phyloP scores from a whole-genome alignment of 2,329 filamentous ascomycete genomes.

The Talaromyces marneffei region DNA sequence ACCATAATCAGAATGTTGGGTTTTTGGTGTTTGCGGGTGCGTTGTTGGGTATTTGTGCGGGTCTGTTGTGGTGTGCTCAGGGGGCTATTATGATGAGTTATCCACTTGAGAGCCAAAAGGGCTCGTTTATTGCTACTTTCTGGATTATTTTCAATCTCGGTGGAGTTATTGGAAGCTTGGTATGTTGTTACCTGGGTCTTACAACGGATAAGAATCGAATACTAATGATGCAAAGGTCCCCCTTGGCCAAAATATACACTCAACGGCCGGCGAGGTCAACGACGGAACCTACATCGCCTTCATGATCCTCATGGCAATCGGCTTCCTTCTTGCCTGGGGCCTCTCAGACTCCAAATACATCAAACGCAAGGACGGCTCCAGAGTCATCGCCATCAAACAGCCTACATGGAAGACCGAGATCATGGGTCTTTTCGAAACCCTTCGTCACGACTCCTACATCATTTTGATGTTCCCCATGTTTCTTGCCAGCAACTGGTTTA shows the following conservation, averaged over 20 bases:
- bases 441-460: constrained; percentile 66
- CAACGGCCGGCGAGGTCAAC: constrained; percentile 35
- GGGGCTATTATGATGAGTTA: constrained; percentile 67
- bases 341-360: constrained; percentile 68
- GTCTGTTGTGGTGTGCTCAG: constrained; percentile 48
- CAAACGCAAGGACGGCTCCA: constrained; percentile 68
- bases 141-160: constrained; percentile 95
- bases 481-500: constrained; percentile 73
- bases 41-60: constrained; percentile 45
- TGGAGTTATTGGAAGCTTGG: constrained; percentile 74
- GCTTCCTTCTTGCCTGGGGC: constrained; percentile 62
- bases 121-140: constrained; percentile 82
- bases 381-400: constrained; percentile 84
- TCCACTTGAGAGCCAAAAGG: constrained; percentile 73
- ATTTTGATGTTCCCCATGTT: constrained; percentile 76
- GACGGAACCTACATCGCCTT: constrained; percentile 87
- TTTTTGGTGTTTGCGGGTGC: constrained; percentile 48
- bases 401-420: constrained; percentile 80
- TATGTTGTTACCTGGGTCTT: constrained; percentile 35
- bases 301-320: constrained; percentile 71
- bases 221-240: constrained; percentile 31
- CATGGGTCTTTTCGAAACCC: constrained; percentile 66
- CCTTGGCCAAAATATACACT: constrained; percentile 43
- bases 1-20: constrained; percentile 43
- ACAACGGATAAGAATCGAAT: background rate